Evolutionary conservation across 129 eudicot species (phyloP), one percentile per base, ranked within the genome.

Genomic region (Escallonia rubra): DNA sequence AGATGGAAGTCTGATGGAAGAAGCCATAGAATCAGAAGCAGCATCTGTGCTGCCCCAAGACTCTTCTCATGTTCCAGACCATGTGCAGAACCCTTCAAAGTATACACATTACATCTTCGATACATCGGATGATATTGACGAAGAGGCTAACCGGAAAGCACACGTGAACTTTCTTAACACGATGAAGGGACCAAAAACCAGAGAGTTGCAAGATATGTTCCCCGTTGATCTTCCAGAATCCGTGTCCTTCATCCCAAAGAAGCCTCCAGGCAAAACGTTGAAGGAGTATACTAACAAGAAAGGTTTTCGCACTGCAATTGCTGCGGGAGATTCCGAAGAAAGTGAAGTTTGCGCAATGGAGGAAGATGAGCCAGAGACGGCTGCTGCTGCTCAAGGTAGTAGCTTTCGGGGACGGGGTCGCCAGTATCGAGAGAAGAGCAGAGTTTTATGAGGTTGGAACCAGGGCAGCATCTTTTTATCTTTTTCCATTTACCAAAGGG

Each of bases 71-170:
- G 79, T 86, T 65, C 95, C 96, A 39, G 94, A 88, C 66, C 69
- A 91, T 74, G 10, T 86, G 16, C 85, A 76, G 45, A 80, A 89
- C 73, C 98, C 95, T 65, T 82, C 89, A 42, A 93, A 74, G 70
- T 93, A 93, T 67, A 93, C 89, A 8, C 85, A 63, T 67, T 93
- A 93, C 72, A 82, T 96, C 9, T 74, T 93, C 41, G 92, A 92
- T 78, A 72, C 86, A 13, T 61, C 80, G 53, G 75, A 64, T 42
- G 90, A 80, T 57, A 72, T 78, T 67, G 83, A 89, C 72, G 96
- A 86, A 45, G 78, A 85, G 51, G 71, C 88, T 34, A 89, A 93
- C 55, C 76, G 51, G n/a, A 81, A 79, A n/a, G 98, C 95, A 5
- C 84, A 63, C 61, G 52, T 63, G 77, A 87, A 84, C 59, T 82